A percentile compares a stretch with the other conserved stretches of the same genome.
Evolutionary conservation across 495 filamentous ascomycete genomes (phyloP).

Genomic region (Cercophora newfieldiana): DNA sequence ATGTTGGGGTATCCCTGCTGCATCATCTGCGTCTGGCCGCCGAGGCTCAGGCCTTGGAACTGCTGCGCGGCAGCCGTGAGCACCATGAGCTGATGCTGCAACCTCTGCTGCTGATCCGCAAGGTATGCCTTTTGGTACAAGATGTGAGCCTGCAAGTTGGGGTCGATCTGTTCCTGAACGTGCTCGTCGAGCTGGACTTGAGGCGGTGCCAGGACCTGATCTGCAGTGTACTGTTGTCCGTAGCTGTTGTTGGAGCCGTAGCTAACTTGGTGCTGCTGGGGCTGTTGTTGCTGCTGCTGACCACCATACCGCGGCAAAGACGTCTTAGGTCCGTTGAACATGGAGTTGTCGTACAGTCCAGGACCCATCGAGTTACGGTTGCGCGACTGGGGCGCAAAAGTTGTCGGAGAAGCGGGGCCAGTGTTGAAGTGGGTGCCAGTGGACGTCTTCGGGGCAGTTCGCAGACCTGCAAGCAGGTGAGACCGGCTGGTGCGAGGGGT

Average conservation of each 20-base stretch:
- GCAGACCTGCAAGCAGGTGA: conserved; percentile 88
- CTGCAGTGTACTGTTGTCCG: conserved; percentile 54
- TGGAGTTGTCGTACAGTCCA: conserved; percentile 47
- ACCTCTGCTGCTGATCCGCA: conserved; percentile 82
- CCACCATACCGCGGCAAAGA: conserved; percentile 48
- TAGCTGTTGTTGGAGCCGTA: conserved; percentile 26
- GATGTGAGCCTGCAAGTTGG: conserved; percentile 77
- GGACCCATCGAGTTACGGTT: conserved; percentile 50
- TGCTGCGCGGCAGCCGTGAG: conserved; percentile 68
- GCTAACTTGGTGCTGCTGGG: conserved; percentile 31
- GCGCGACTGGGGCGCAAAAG: conserved; percentile 30
- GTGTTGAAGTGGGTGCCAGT: conserved; percentile 63
- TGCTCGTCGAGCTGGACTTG: conserved; percentile 68
- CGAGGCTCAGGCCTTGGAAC: conserved; percentile 71
- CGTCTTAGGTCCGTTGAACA: conserved; percentile 54
- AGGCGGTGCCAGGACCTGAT: conserved; percentile 85
- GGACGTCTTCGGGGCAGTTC: conserved; percentile 89
- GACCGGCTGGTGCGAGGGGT: conserved; percentile 93
- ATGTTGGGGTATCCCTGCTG: neutral
- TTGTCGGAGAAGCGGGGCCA: conserved; percentile 61
- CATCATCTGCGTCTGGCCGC: conserved; percentile 45
- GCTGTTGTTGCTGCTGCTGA: conserved; percentile 35
- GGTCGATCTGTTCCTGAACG: conserved; percentile 70
- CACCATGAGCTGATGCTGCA: conserved; percentile 61
- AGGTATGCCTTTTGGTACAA: conserved; percentile 83